Percentiles rank a stretch among this genome's conserved stretches.
Evolutionary conservation across 495 filamentous ascomycete genomes (phyloP).

Genomic region (Xylaria palmicola): DNA sequence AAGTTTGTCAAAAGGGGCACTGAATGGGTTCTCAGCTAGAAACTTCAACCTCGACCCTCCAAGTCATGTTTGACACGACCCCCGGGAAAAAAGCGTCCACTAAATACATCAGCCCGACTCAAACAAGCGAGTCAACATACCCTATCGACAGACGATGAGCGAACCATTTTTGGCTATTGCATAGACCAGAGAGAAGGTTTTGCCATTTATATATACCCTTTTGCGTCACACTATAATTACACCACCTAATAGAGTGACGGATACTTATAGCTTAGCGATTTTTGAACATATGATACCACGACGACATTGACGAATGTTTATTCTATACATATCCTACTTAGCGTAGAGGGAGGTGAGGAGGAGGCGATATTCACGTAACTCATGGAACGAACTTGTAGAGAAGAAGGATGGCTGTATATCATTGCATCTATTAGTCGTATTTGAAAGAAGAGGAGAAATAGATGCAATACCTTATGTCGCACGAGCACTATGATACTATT

Average conservation of each 20-base stretch:
- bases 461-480: background rate
- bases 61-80: background rate
- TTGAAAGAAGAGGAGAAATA: background rate
- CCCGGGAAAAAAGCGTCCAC: background rate
- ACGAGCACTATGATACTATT: background rate
- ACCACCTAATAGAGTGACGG: background rate
- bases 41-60: background rate
- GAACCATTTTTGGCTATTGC: background rate
- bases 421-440: background rate
- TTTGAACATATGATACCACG: constrained; percentile 9
- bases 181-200: constrained; percentile 5
- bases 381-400: background rate
- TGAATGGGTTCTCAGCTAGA: constrained; percentile 78
- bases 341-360: background rate
- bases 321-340: background rate
- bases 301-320: background rate
- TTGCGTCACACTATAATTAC: background rate
- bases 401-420: constrained; percentile 7
- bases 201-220: background rate
- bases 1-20: constrained; percentile 96
- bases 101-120: background rate
- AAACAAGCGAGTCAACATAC: background rate
- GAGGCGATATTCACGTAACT: too few species aligned
- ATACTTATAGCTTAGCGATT: constrained; percentile 11
- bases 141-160: background rate